phyloP scores from a whole-genome alignment of 1,139 yeast genomes.

The Candida frijolesensis region DNA sequence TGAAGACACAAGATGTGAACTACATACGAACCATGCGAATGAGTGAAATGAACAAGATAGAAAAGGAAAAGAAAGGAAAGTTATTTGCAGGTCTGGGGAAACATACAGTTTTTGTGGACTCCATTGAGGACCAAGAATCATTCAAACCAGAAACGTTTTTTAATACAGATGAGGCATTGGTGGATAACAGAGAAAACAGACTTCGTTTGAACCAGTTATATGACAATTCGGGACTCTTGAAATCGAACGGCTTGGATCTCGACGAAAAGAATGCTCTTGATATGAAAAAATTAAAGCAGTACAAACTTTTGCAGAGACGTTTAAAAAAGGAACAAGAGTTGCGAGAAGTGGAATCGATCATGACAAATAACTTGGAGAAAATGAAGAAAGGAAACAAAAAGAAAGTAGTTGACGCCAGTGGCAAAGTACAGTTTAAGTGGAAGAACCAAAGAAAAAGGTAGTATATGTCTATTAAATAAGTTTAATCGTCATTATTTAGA shows the following conservation, averaged over 20 bases:
- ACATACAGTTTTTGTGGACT: slow-evolving; percentile 86
- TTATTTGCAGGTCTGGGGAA: slow-evolving; percentile 61
- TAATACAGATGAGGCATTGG: slow-evolving; percentile 66
- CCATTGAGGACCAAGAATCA: slow-evolving; percentile 50
- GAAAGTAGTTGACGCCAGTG: slow-evolving; percentile 66
- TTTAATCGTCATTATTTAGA: slow-evolving; percentile 31
- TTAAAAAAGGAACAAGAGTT: slow-evolving; percentile 70
- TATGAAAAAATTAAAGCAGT: slow-evolving; percentile 60
- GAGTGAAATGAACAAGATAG: slow-evolving; percentile 67
- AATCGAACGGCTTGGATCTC: slow-evolving; percentile 28
- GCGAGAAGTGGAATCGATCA: slow-evolving; percentile 64
- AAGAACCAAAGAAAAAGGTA: slow-evolving; percentile 78
- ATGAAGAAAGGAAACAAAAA: slow-evolving; percentile 90
- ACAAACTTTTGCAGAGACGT: slow-evolving; percentile 55
- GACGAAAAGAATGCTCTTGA: slow-evolving; percentile 47
- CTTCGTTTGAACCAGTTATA: slow-evolving; percentile 64
- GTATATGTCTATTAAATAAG: neutral
- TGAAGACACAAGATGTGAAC: slow-evolving; percentile 88
- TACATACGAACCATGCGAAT: slow-evolving; percentile 78
- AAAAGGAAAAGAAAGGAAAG: slow-evolving; percentile 56
- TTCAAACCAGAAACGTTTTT: slow-evolving; percentile 70
- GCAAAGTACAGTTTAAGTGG: slow-evolving; percentile 81
- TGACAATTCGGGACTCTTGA: slow-evolving; percentile 31
- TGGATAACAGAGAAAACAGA: slow-evolving; percentile 73
- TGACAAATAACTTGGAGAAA: slow-evolving; percentile 78